phyloP scores from a whole-genome alignment of 345 rosid species.

The Sisymbrium irio region DNA sequence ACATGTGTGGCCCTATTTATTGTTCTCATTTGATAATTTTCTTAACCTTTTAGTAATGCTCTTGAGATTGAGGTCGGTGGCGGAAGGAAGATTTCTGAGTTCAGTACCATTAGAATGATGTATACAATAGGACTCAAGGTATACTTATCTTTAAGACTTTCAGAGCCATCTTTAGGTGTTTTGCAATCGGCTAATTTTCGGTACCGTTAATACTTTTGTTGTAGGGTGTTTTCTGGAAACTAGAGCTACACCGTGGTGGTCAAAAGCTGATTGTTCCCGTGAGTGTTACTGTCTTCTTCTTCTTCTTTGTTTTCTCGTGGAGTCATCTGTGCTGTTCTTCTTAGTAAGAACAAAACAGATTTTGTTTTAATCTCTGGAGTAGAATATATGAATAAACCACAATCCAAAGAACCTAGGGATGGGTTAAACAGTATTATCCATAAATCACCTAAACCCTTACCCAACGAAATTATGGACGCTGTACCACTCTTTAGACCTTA shows the following conservation, averaged over 20 bases:
- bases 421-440: not conserved
- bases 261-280: conserved; percentile 92
- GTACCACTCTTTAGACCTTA: not conserved
- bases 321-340: not conserved
- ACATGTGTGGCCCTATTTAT: not conserved
- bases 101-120: conserved; percentile 76
- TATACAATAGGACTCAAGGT: conserved; percentile 89
- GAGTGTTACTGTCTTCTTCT: conserved; percentile 35
- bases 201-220: conserved; percentile 3
- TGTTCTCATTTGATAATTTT: not conserved
- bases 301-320: not conserved
- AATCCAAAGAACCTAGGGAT: not conserved
- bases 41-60: conserved; percentile 49
- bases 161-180: not conserved
- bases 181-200: conserved; percentile 3
- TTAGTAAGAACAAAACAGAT: not conserved
- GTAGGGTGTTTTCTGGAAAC: conserved; percentile 89
- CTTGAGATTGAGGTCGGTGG: conserved; percentile 92
- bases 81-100: conserved; percentile 83
- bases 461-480: not conserved
- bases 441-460: not conserved
- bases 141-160: not conserved
- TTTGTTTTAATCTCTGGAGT: conserved; percentile 12
- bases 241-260: conserved; percentile 80
- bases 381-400: not conserved